These are phyloP conservation scores for Metschnikowia baotianmanensis DNA, from an alignment of 805 yeast genomes.

Conservation along the genomic window DNA sequence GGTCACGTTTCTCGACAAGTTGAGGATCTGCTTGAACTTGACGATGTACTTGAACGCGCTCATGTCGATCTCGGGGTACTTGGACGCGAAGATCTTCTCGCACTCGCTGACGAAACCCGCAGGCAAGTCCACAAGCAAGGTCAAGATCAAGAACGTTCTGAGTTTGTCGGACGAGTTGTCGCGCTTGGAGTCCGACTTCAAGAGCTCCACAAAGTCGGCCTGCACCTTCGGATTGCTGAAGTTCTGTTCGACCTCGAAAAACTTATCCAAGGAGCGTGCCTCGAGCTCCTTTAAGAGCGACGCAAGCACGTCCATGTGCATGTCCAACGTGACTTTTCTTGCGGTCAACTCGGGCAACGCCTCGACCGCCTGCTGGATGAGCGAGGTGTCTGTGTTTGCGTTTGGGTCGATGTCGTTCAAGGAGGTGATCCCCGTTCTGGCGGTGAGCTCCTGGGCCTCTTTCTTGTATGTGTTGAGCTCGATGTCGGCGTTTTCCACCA, in stretches of 20 bases:
- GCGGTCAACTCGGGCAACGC: slow-evolving; percentile 90
- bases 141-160: slow-evolving; percentile 82
- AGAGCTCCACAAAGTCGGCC: slow-evolving; percentile 57
- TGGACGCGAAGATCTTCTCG: slow-evolving; percentile 54
- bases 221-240: slow-evolving; percentile 59
- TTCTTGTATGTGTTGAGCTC: slow-evolving; percentile 78
- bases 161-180: slow-evolving; percentile 76
- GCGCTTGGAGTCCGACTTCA: slow-evolving; percentile 49
- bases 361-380: slow-evolving; percentile 82
- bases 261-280: slow-evolving; percentile 81
- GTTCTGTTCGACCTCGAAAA: slow-evolving; percentile 92
- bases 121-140: slow-evolving; percentile 47
- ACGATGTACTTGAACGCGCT: slow-evolving; percentile 70
- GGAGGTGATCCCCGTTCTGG: slow-evolving; percentile 67
- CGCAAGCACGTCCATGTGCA: slow-evolving; percentile 95
- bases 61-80: slow-evolving; percentile 53
- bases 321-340: slow-evolving; percentile 83
- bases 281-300: slow-evolving; percentile 79
- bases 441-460: slow-evolving; percentile 85
- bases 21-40: slow-evolving; percentile 74
- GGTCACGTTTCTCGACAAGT: slow-evolving; percentile 34
- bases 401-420: slow-evolving; percentile 70
- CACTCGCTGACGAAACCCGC: slow-evolving; percentile 45
- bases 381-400: slow-evolving; percentile 54
- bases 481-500: slow-evolving; percentile 92